These are phyloP conservation scores for Podospora anserina DNA, from an alignment of 495 filamentous ascomycete species.

Conservation along the genomic window DNA sequence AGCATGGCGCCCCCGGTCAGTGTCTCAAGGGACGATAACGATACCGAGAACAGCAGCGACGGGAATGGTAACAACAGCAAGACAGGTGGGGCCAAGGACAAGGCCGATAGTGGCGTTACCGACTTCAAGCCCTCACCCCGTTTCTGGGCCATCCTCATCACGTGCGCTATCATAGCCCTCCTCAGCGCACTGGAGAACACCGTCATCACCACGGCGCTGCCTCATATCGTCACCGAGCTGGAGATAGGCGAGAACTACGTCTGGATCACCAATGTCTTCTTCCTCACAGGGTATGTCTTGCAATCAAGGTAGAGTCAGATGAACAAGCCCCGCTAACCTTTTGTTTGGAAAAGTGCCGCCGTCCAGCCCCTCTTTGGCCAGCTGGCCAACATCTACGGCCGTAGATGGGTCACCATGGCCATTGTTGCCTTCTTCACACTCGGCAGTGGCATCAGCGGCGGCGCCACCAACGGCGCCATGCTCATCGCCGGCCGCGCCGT, in stretches of 20 bases:
- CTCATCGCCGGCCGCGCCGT: conserved; percentile 72
- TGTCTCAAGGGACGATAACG: no score
- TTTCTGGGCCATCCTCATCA: conserved; percentile 21
- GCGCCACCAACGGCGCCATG: conserved; percentile 45
- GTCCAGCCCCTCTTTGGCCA: conserved; percentile 26
- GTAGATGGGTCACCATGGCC: conserved; percentile 18
- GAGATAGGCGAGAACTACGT: conserved; percentile 35
- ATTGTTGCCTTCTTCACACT: conserved; percentile 39
- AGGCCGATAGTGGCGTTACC: no score
- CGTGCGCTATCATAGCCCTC: conserved; percentile 12
- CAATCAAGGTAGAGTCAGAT: background rate
- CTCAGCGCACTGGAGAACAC: conserved; percentile 40
- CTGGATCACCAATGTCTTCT: conserved; percentile 46
- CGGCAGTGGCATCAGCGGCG: conserved; percentile 45
- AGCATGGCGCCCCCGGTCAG: no score
- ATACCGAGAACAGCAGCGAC: no score
- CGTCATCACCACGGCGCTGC: conserved; percentile 42
- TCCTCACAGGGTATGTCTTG: conserved; percentile 22
- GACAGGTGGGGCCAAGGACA: no score
- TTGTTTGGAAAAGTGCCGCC: conserved; percentile 10
- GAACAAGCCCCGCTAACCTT: background rate
- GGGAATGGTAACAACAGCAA: no score
- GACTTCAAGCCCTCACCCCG: conserved; percentile 5
- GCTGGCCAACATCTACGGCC: conserved; percentile 26
- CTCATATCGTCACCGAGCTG: conserved; percentile 35